Base-by-base conservation (phyloP, 2,329 filamentous ascomycete genomes). In the Mariannaea sp. region DNA sequence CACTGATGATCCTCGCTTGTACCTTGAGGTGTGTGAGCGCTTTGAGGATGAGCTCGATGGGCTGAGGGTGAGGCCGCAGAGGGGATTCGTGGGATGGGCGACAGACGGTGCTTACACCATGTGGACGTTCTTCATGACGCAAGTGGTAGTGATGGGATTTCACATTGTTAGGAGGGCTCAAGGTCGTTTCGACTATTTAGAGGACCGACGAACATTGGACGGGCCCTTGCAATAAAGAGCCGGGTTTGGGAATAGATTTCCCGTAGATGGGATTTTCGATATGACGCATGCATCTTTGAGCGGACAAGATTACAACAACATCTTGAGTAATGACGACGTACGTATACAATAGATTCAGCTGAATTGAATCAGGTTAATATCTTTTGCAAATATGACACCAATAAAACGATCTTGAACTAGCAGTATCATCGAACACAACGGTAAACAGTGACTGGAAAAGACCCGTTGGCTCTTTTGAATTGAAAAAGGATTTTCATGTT, bases 1-100 rank as follows among this genome's bases (percentile, higher is more conserved):
- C 47, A 96, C 92, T 0, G 92, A 97, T 67, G 86, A 96, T 61
- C 89, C 90, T 1, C 81, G 81, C 67, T 71, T 81, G 59, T 93
- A 86, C 65, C 68, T 85, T 19, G 80, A 87, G 38, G 79, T 90
- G 2, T 84, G 82, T 57, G 65, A 77, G 40, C 62, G 71, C 36
- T 68, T 59, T 45, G 70, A 73, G 57, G 67, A 72, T 35, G 70
- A 73, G 55, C 55, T 67, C 38, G 70, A 72, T 30, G 68, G 64
- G 4, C 63, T 55, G 48, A 13, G 54, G 12, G 32, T 47, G 27
- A 49, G 43, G 32, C 45, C 50, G 27, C 27, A 45, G 26, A 47
- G 41, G 16, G 43, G 58, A 5, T 24, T 67, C 12, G 13, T 59
- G 5, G 30, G 55, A 33, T 53, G 49, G 32, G 45, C 61, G 13